Evolutionary conservation across 163 green algal genomes (phyloP), one percentile per base, ranked within the genome.

Genomic region (Coccomyxa subellipsoidea): DNA sequence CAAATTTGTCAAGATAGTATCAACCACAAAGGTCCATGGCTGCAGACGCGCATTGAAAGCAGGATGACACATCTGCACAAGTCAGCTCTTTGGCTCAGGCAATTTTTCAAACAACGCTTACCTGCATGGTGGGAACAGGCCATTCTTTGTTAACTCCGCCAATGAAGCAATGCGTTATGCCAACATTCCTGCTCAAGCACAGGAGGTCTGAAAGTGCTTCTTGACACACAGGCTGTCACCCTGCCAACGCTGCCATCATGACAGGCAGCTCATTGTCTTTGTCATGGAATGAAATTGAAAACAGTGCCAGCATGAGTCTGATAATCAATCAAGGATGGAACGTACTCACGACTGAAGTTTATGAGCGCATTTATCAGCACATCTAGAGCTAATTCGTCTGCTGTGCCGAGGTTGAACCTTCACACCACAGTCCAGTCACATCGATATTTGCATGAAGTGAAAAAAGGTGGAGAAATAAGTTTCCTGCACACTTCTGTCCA

Each of bases 341-440:
- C 87, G 79, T 94, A 91, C 78, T 98, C 92, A 32, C 81, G 71
- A 38, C 86, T 94, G 84, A 96, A 94, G 37, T 88, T 92, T 18
- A 85, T 69, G 10, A 98, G 83, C 72, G 87, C 89, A 83, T 98
- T 98, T 78, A 98, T 92, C 32, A 98, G 87, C 54, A 96, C 82
- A 81, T 98, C 95, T n/a, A 98, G 81, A 6, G 88, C 90, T 79
- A 98, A 85, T 87, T 98, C 93, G 80, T 98, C 95, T 2, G 90
- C 90, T 25, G 90, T 97, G 31, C 95, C 95, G 81, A 98, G 85
- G 87, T 98, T 93, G 21, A 95, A 80, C 85, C 90, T 96, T 90
- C 38, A 87, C 23, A 38, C 70, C 32, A 10, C 31, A 82, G 25
- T 36, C 76, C 5, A 59, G 47, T 5, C 5, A n/a, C n/a, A n/a